Base-by-base conservation (phyloP, 768 basidiomycete species). In the Paxillus involutus region DNA sequence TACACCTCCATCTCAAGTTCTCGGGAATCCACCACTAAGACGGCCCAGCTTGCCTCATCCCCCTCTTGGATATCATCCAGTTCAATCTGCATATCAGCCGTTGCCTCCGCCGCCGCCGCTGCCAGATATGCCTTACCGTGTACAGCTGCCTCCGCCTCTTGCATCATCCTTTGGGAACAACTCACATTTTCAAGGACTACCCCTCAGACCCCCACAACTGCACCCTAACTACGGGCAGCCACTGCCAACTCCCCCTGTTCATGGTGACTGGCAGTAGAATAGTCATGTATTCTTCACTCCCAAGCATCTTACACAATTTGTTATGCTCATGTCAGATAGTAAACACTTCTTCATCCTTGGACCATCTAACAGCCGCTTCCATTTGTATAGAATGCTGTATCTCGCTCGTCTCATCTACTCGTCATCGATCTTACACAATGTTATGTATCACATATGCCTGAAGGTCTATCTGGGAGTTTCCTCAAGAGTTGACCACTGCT, bases 1-100 rank as follows among this genome's bases (percentile, higher is more conserved):
- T 19, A 52, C 61, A 14, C 72, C 69, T 45, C 55, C 69, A 17
- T 54, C 42, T 14, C 71, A 63, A 41, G 40, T 55, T 49, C 59
- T 64, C 56, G 61, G 57, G 29, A 64, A 57, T 42, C 56, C 66
- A 11, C 61, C 71, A 11, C 67, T 75, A n/a, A 69, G 80, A 45
- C 77, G 75, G 36, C 73, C 79, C 8, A 76, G 78, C 59, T 71
- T 86, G 19, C 83, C 82, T 48, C 77, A 77, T 32, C 80, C 77
- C 24, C 82, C 78, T 12, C 58, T 72, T 21, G 71, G 69, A 50
- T 77, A 78, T 51, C 74, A 75, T 45, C 71, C 75, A 48, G 52
- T 72, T n/a, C 78, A 80, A 21, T 70, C 73, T 17, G 65, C 71
- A 17, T 73, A 67, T 53, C 74, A 63, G 51, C 67, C 71, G 14